Evolutionary conservation across 352 stramenopile genomes (phyloP), one percentile per base, ranked within the genome.

Genomic region (Peronospora tabacina): DNA sequence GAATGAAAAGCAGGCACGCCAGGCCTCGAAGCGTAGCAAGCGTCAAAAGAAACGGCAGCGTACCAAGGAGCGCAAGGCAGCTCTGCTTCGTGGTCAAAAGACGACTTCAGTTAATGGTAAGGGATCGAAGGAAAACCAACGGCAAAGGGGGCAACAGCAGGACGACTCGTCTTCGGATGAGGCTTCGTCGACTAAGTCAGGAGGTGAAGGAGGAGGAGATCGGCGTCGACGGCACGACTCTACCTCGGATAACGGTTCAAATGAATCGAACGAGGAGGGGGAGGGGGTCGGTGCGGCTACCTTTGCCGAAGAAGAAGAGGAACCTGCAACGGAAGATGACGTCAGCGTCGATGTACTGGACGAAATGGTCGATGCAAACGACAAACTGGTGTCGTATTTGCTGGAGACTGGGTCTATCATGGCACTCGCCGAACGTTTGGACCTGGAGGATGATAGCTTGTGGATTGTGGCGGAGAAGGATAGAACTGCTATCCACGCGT

Each of bases 381-480:
- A 92, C 58, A 81, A 83, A 48, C 62, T 89, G 22, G 81, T 92
- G 58, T 90, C 78, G 59, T 92, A 90, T 42, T 65, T 92, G 58
- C 59, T 89, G 17, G 77, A 92, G 63, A 92, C 81, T 7, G 81
- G 81, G 7, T 90, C 78, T 9, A 92, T 92, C 68, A 85, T 92
- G 72, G 81, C 81, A 41, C 67, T 92, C 12, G 81, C 81, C 1
- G 75, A 90, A 55, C 75, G 81, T 11, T 62, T 92, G 24, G 81
- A 92, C 55, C 52, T 87, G 35, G 81, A 92, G 38, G 81, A 92
- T 45, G 81, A 92, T 61, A 92, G 81, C 59, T 59, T 73, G 58
- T 92, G 81, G 81, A 82, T 69, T 37, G 81, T 92, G 49, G 79
- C 74, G 5, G 81, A 92, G 55, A 89, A 92, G 63, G 81, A 92